Evolutionary conservation across 2,329 filamentous ascomycete genomes (phyloP).

Genomic region (Pyrenochaeta sp.): DNA sequence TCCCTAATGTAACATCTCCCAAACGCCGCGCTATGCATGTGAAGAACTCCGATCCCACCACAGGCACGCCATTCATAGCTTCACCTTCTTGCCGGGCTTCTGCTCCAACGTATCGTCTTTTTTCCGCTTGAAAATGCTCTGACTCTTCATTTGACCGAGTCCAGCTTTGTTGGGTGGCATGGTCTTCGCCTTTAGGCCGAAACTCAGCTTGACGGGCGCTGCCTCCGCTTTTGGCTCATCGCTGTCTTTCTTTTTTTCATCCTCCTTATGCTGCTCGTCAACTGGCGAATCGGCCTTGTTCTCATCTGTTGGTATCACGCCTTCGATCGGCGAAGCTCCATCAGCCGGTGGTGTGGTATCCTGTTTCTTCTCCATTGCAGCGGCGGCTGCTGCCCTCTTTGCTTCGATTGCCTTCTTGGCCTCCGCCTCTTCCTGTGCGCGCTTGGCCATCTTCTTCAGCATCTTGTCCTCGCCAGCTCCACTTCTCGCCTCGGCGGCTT

Average conservation of each 20-base stretch:
- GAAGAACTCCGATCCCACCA: neutral
- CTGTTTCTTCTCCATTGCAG: slow-evolving; percentile 36
- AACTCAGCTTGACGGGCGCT: slow-evolving; percentile 45
- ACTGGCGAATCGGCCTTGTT: slow-evolving; percentile 62
- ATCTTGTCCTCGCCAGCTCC: slow-evolving; percentile 87
- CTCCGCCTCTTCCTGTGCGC: slow-evolving; percentile 69
- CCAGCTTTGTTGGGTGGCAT: slow-evolving; percentile 37
- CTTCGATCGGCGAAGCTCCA: slow-evolving; percentile 39
- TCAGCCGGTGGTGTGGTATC: slow-evolving; percentile 41
- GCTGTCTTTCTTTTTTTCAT: slow-evolving; percentile 69
- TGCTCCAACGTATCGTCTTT: slow-evolving; percentile 36
- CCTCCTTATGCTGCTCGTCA: slow-evolving; percentile 85
- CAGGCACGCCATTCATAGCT: slow-evolving; percentile 26
- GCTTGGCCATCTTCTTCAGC: slow-evolving; percentile 83
- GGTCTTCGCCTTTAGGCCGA: slow-evolving; percentile 42
- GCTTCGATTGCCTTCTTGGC: slow-evolving; percentile 47
- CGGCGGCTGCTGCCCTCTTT: slow-evolving; percentile 56
- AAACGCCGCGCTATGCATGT: slow-evolving; percentile 35
- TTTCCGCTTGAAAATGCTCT: slow-evolving; percentile 49
- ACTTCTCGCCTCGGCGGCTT: slow-evolving; percentile 87
- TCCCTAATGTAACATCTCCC: slow-evolving; percentile 1
- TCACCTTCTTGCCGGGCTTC: slow-evolving; percentile 46
- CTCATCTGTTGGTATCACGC: slow-evolving; percentile 32
- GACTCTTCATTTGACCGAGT: slow-evolving; percentile 45
- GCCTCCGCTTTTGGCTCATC: slow-evolving; percentile 48